Evolutionary conservation across 148 eudicot species (phyloP).

Genomic region (Rhododendron simsii): DNA sequence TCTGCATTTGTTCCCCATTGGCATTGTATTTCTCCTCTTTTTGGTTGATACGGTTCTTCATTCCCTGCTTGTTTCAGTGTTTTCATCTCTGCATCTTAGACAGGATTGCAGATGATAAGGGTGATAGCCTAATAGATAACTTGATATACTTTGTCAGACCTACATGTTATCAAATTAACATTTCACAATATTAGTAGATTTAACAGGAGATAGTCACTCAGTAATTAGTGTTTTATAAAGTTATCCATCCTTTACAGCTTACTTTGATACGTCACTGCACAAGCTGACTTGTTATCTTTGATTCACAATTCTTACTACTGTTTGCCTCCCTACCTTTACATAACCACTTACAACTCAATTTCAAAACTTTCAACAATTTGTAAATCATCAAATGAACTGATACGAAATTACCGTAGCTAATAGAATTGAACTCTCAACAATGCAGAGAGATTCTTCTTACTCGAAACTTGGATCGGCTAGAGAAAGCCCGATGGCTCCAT

Average conservation of each 20-base stretch:
- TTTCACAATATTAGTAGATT: background rate
- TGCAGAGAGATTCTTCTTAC: slow-evolving; percentile 80
- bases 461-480: slow-evolving; percentile 73
- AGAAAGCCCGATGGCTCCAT: slow-evolving; percentile 74
- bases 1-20: background rate
- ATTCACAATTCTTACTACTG: background rate
- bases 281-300: background rate
- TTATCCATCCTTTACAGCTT: background rate
- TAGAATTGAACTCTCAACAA: slow-evolving; percentile 3
- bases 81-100: background rate
- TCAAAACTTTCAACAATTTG: background rate
- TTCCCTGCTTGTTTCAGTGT: too few species aligned
- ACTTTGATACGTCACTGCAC: background rate
- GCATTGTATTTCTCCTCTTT: background rate
- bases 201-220: background rate
- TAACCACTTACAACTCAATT: background rate
- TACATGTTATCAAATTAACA: background rate
- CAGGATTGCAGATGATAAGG: background rate
- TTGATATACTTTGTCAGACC: background rate
- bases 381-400: background rate
- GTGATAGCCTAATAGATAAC: background rate
- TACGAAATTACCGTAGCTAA: background rate
- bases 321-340: background rate
- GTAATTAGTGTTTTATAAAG: background rate
- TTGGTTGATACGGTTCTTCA: background rate